Percentiles rank a stretch among this genome's conserved stretches.
phyloP scores from a whole-genome alignment of 2,329 filamentous ascomycete species.

The Pyricularia sp. region DNA sequence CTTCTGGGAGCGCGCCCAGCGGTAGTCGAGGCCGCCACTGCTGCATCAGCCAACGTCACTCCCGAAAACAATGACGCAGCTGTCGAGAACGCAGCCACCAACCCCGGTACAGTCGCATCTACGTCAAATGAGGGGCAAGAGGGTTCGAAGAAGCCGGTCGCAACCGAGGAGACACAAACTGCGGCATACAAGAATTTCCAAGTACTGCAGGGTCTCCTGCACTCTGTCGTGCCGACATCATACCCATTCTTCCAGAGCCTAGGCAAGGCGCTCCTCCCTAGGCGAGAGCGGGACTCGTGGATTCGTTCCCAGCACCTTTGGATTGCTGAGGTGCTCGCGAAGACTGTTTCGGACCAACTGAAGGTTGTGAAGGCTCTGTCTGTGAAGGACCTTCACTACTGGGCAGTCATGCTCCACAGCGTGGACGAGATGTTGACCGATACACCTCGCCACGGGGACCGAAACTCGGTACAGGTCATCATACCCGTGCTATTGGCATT shows the following conservation, averaged over 20 bases:
- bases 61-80: not conserved
- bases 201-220: conserved; percentile 66
- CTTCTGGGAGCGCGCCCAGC: conserved; percentile 2
- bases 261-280: conserved; percentile 70
- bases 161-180: not conserved
- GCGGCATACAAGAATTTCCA: conserved; percentile 62
- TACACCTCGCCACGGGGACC: conserved; percentile 38
- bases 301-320: conserved; percentile 42
- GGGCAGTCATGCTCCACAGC: conserved; percentile 71
- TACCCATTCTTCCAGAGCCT: conserved; percentile 79
- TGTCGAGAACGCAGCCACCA: not conserved
- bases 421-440: conserved; percentile 75
- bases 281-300: conserved; percentile 60
- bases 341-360: conserved; percentile 60
- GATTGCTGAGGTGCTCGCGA: conserved; percentile 58
- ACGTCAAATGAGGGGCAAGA: not conserved
- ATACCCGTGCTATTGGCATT: conserved; percentile 80
- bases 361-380: conserved; percentile 36
- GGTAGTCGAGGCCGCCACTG: not conserved
- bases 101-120: not conserved
- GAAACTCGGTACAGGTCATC: conserved; percentile 36
- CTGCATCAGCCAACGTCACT: not conserved
- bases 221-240: conserved; percentile 69
- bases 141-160: not conserved
- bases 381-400: conserved; percentile 65